Percentiles rank a stretch among this genome's conserved stretches.
Conservation (phyloP, 164 flowering plant species). For the Aristolochia contorta region DNA sequence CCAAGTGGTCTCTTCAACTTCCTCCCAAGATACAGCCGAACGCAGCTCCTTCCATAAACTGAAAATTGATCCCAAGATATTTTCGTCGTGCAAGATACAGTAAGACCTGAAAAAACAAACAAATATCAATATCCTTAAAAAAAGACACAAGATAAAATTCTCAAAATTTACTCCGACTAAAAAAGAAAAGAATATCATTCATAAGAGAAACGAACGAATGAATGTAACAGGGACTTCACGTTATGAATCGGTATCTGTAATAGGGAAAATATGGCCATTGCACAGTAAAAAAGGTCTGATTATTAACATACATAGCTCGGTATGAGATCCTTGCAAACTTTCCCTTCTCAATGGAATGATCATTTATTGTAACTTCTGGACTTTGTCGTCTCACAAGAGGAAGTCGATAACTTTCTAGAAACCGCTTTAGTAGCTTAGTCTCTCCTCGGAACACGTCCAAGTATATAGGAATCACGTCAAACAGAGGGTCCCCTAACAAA, state of each 20-base stretch:
- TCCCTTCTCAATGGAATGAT: conserved; percentile 10
- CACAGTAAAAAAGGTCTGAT: too few relatives aligned
- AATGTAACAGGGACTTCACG: too few relatives aligned
- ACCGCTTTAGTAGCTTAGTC: conserved; percentile 37
- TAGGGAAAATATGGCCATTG: too few relatives aligned
- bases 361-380: conserved; percentile 1
- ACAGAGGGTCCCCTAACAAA: conserved; percentile 73
- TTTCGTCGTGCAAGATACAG: conserved; percentile 80
- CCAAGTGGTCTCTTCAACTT: conserved; percentile 84
- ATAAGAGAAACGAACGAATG: too few relatives aligned
- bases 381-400: conserved; percentile 34
- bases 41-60: conserved; percentile 60
- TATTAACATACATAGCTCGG: conserved; percentile 50
- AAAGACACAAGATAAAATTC: not conserved
- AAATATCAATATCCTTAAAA: not conserved
- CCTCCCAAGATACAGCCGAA: conserved; percentile 77
- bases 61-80: conserved; percentile 77
- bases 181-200: not conserved
- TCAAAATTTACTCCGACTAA: not conserved
- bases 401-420: conserved; percentile 64
- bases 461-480: conserved; percentile 74
- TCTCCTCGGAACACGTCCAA: conserved; percentile 85
- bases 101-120: conserved; percentile 56
- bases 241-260: too few relatives aligned
- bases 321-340: conserved; percentile 56